Base-by-base conservation (phyloP, 768 basidiomycete genomes). In the Psilocybe sp. region DNA sequence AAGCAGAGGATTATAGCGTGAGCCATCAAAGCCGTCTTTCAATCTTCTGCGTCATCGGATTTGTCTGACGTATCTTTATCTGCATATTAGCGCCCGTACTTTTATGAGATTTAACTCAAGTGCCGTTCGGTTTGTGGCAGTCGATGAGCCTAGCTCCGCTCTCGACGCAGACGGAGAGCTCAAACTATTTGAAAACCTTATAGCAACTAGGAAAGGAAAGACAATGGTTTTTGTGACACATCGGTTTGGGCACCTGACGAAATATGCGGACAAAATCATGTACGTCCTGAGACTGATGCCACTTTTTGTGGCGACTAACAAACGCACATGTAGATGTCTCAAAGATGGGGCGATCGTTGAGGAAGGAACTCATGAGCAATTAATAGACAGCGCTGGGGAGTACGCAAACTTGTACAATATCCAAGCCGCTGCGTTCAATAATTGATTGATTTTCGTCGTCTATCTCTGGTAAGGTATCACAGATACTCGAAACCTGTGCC, bases 161-260 rank as follows among this genome's bases (percentile, higher is more conserved):
- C 55, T 83, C 36, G 83, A 84, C 47, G 71, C 84, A 5, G 60
- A 75, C 31, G 74, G 70, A 0, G 83, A 85, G 59, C 71, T 65
- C 13, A 65, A 71, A 1, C 64, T 83, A 10, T 70, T 81, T 40
- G 54, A 69, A 19, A 60, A 63, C 5, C 59, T 82, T 37, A 64
- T 66, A 6, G 52, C 60, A 1, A 53, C 58, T 16, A 65, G 74
- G 7, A 53, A 62, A 10, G 78, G 74, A 1, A 81, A 75, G 61
- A 84, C 80, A 0, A 68, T 78, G 60, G 62, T 84, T 12, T 71
- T 81, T 40, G 77, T 81, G 4, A 78, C 77, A 0, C 82, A 84
- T 53, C 68, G 77, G 2, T 79, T 80, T 49, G 72, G 72, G 1
- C 69, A 75, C 39, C 64, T 81, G 15, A 75, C 70, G 0, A 71